Conservation (phyloP, 441 rosid genomes). For the Erodium trifolium region DNA sequence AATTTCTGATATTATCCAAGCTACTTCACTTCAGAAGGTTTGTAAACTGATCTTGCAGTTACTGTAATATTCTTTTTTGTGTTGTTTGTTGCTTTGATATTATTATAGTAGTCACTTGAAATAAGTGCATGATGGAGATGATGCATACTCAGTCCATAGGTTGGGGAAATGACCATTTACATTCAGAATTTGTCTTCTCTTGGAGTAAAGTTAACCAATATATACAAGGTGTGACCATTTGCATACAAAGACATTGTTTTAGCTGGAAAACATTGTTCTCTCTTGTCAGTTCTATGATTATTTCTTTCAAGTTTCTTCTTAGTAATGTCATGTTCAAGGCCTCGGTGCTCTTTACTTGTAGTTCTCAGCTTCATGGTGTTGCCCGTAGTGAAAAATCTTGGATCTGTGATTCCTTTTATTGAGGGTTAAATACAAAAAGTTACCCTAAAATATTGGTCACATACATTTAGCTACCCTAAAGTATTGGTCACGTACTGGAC, state of each 20-base stretch:
- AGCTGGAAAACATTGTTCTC: neutral
- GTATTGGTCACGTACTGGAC: no score
- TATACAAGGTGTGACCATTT: constrained; percentile 2
- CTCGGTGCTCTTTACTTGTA: neutral
- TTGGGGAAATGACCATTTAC: no score
- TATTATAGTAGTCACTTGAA: neutral
- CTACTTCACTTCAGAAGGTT: constrained; percentile 47
- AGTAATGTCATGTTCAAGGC: neutral
- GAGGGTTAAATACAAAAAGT: no score
- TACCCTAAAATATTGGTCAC: no score
- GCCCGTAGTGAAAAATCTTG: neutral
- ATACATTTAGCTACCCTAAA: no score
- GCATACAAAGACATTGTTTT: neutral
- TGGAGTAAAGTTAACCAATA: neutral
- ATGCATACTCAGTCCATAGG: neutral
- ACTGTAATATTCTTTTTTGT: neutral
- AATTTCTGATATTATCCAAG: constrained; percentile 43
- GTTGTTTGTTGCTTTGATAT: neutral
- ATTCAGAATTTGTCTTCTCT: neutral
- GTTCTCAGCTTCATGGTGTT: neutral
- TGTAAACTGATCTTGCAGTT: neutral
- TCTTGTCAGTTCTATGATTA: neutral
- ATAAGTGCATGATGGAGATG: neutral
- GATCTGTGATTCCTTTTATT: no score
- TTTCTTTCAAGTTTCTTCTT: neutral